phyloP scores from a whole-genome alignment of 371 early-diverging fungal genomes.

The Mortierella sp. region DNA sequence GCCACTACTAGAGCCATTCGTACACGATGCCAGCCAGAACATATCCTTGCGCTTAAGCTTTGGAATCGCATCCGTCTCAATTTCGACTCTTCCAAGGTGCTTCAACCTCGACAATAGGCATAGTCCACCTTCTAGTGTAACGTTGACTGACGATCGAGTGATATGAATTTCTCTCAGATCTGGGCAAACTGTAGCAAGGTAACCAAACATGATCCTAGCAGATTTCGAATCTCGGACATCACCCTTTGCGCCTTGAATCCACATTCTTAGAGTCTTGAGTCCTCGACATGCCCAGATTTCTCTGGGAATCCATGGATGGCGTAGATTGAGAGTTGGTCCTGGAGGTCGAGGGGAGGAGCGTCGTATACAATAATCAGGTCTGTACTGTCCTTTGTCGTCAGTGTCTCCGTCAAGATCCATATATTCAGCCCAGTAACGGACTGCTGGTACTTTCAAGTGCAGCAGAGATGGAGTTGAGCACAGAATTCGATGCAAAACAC shows the following conservation, averaged over 20 bases:
- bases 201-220: slow-evolving; percentile 1
- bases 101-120: not conserved
- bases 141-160: not conserved
- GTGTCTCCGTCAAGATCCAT: not conserved
- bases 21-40: not conserved
- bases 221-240: not conserved
- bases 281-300: slow-evolving; percentile 3
- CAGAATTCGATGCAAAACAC: not conserved
- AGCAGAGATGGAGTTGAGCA: slow-evolving; percentile 1
- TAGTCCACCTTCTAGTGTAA: not conserved
- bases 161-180: not conserved
- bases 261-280: slow-evolving; percentile 1
- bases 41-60: not conserved
- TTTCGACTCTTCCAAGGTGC: not conserved
- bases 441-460: not conserved
- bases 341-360: not conserved
- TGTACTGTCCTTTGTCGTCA: not conserved
- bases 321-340: not conserved
- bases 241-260: slow-evolving; percentile 3
- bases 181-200: not conserved
- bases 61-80: not conserved
- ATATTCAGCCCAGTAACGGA: not conserved
- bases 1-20: not conserved
- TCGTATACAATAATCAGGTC: not conserved
- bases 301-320: not conserved